These are phyloP conservation scores for Termitomyces sp. DNA, from an alignment of 768 basidiomycete species.

Conservation along the genomic window DNA sequence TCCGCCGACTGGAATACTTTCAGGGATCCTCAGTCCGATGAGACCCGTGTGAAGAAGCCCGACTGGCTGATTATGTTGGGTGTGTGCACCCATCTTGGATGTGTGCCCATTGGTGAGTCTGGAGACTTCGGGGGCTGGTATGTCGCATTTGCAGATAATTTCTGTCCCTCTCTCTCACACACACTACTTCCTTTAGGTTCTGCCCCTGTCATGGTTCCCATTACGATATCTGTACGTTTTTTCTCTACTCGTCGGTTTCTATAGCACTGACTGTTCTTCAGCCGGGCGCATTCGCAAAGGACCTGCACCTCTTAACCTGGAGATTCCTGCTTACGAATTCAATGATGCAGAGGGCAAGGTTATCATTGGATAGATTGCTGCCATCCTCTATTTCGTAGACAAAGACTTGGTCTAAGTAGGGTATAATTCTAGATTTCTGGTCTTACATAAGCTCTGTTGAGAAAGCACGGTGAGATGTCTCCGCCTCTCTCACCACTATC, in stretches of 20 bases:
- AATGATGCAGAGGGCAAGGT: constrained; percentile 85
- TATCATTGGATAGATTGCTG: constrained; percentile 63
- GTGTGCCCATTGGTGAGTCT: constrained; percentile 96
- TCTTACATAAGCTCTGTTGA: constrained; percentile 7
- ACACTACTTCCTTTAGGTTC: constrained; percentile 46
- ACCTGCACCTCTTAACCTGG: constrained; percentile 95
- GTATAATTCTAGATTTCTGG: constrained; percentile 7
- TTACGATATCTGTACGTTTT: constrained; percentile 83
- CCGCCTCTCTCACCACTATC: constrained; percentile 1
- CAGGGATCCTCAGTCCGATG: constrained; percentile 90
- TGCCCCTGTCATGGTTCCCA: constrained; percentile 99
- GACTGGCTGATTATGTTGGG: constrained; percentile 95
- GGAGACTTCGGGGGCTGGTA: constrained; percentile 98
- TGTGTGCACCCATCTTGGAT: constrained; percentile 97
- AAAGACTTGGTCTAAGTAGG: constrained; percentile 7
- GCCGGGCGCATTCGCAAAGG: constrained; percentile 95
- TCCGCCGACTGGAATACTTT: constrained; percentile 76
- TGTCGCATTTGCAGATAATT: constrained; percentile 17
- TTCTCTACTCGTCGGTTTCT: neutral
- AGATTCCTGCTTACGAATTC: constrained; percentile 86
- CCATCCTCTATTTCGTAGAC: constrained; percentile 21
- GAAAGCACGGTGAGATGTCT: neutral
- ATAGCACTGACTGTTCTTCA: constrained; percentile 23
- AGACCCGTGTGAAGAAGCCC: constrained; percentile 84
- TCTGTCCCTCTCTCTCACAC: neutral